A percentile compares a stretch with the other conserved stretches of the same genome.
phyloP scores from a whole-genome alignment of 2,329 filamentous ascomycete genomes.

The Phialophora expanda region DNA sequence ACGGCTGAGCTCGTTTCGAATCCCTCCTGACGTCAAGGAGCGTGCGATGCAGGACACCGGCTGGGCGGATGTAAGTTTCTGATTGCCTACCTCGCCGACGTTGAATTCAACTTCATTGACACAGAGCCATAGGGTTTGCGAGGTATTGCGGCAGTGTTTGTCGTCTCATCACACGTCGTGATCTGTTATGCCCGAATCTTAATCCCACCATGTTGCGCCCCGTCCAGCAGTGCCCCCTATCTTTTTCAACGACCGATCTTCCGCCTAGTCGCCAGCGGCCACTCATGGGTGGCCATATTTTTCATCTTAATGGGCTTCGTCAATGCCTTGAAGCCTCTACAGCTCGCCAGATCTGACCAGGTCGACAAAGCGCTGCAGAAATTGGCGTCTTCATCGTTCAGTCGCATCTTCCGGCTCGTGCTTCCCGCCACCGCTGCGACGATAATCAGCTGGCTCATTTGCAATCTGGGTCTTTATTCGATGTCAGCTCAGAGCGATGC shows the following conservation, averaged over 20 bases:
- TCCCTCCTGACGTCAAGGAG: conserved; percentile 29
- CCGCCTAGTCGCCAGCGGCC: conserved; percentile 64
- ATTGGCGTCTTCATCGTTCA: conserved; percentile 63
- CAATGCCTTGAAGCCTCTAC: conserved; percentile 66
- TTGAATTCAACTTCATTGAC: background rate
- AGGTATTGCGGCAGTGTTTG: conserved; percentile 60
- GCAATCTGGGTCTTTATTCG: conserved; percentile 63
- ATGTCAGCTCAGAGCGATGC: conserved; percentile 63
- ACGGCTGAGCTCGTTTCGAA: conserved; percentile 9
- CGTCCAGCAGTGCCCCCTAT: conserved; percentile 45
- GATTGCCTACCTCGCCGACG: background rate
- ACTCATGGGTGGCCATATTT: conserved; percentile 70
- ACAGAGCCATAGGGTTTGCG: conserved; percentile 57
- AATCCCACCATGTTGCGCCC: conserved; percentile 54
- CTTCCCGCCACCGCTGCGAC: conserved; percentile 64
- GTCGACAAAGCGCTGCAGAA: conserved; percentile 59
- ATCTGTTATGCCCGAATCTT: conserved; percentile 59
- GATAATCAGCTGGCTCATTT: conserved; percentile 60
- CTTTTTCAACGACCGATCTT: conserved; percentile 65
- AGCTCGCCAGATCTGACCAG: conserved; percentile 60
- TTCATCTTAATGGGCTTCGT: conserved; percentile 69
- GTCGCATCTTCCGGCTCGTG: conserved; percentile 63
- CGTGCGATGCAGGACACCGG: conserved; percentile 39
- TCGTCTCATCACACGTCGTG: conserved; percentile 61
- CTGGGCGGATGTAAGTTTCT: conserved; percentile 41